Percentiles rank a stretch among this genome's conserved stretches.
phyloP scores from a whole-genome alignment of 106 monocot species.

The Apostasia ramifera region DNA sequence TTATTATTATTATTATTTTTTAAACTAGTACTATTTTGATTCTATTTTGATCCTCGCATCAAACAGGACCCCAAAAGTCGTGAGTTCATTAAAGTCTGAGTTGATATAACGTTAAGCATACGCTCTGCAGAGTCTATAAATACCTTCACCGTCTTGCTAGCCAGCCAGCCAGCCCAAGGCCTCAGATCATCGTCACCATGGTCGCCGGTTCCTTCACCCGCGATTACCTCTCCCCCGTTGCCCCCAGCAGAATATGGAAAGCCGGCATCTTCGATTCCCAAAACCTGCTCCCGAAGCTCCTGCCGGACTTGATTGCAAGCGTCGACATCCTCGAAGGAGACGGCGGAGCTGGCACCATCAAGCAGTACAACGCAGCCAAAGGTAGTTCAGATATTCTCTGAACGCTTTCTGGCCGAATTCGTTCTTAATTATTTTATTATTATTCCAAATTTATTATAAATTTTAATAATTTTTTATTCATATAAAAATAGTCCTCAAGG shows the following conservation, averaged over 20 bases:
- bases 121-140: no score
- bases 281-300: conserved; percentile 35
- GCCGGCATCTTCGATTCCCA: conserved; percentile 33
- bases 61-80: no score
- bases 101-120: no score
- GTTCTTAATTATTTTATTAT: not conserved
- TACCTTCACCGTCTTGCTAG: no score
- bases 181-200: not conserved
- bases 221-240: not conserved
- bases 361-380: conserved; percentile 30
- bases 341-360: conserved; percentile 28
- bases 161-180: no score
- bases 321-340: conserved; percentile 15
- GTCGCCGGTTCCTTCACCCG: conserved; percentile 7
- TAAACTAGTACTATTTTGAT: no score
- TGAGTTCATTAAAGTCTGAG: no score
- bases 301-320: conserved; percentile 25
- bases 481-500: no score
- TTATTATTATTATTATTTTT: no score
- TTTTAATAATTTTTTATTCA: not conserved
- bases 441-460: not conserved
- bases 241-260: conserved; percentile 13
- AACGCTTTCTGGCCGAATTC: no score
- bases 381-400: conserved; percentile 9
- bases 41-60: no score